Evolutionary conservation across 371 early-diverging fungal species (phyloP), one percentile per base, ranked within the genome.

Genomic region (Mucor velutinosus): DNA sequence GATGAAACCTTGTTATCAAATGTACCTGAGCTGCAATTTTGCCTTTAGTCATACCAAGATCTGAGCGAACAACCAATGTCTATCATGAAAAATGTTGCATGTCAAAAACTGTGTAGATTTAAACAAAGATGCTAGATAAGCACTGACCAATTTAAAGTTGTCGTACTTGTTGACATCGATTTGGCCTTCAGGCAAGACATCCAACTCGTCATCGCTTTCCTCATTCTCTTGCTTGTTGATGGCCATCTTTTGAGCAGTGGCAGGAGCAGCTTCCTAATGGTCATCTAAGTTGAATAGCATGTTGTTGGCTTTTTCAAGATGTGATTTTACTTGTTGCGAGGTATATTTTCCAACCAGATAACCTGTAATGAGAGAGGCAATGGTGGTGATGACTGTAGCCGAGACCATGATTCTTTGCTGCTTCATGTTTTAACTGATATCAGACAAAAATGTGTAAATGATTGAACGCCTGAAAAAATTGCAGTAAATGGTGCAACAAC

Each of bases 1-100:
- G 3, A 23, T 49, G 49, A 12, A 43, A n/a, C 21, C 10, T 11
- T 19, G 51, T 25, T 56, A 56, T 56, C 17, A 56, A 37, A 25
- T 7, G 55, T 77, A 83, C 85, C 80, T 96, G 97, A 12, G 99
- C 98, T 1, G 98, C 98, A 19, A 93, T 89, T 71, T 98, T 97
- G 37, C 99, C 99, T 76, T 96, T 97, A 33, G 88, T 88, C 99
- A 98, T 98, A 30, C 90, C 93, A 47, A 98, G 84, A 78, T 98
- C 99, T 0, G 89, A 93, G 21, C 98, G 86, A 8, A 97, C 82
- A 11, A 95, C 79, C 17, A 96, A 84, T 5, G 92, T 93, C 89
- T 86, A 62, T n/a, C 14, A 45, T 51, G 12, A 21, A 51, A 25
- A 37, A 51, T 51, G 14, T 11, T 51, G 51, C 43, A 55, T 45